Evolutionary conservation across 2,329 filamentous ascomycete genomes (phyloP).

Genomic region (Sarocladium brachiariae): DNA sequence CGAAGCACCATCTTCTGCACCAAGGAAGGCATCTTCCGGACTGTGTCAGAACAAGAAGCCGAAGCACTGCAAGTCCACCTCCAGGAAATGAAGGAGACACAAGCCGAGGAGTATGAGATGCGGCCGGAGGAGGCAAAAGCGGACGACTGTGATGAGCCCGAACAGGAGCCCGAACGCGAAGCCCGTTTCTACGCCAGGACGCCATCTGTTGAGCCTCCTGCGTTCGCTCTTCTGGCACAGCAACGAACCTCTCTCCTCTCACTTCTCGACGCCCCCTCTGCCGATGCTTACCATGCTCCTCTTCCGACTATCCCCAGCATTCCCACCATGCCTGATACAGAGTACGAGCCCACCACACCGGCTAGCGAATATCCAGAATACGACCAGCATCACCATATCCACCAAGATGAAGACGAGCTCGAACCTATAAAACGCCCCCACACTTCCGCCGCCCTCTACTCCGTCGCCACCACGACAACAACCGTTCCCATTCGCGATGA

Average conservation of each 20-base stretch:
- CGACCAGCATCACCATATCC: background rate
- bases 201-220: constrained; percentile 55
- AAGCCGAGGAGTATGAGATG: constrained; percentile 12
- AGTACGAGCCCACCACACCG: constrained; percentile 9
- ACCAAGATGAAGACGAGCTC: constrained; percentile 11
- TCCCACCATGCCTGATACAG: constrained; percentile 25
- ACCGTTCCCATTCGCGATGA: constrained; percentile 45
- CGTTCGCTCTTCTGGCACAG: constrained; percentile 47
- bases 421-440: constrained; percentile 30
- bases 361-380: constrained; percentile 10
- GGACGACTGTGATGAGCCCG: constrained; percentile 20
- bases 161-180: constrained; percentile 22
- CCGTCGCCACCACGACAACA: constrained; percentile 43
- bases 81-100: constrained; percentile 13
- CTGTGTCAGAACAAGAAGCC: constrained; percentile 48
- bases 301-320: constrained; percentile 35
- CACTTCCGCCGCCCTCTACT: constrained; percentile 40
- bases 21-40: constrained; percentile 56
- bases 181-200: constrained; percentile 46
- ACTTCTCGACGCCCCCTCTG: constrained; percentile 50
- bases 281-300: constrained; percentile 26
- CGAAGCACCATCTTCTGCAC: constrained; percentile 53
- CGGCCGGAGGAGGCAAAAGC: constrained; percentile 11
- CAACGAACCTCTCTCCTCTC: constrained; percentile 54
- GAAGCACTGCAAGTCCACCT: constrained; percentile 17